Base-by-base conservation (phyloP, 192 early-diverging fungal species). In the Entomortierella beljakovae region DNA sequence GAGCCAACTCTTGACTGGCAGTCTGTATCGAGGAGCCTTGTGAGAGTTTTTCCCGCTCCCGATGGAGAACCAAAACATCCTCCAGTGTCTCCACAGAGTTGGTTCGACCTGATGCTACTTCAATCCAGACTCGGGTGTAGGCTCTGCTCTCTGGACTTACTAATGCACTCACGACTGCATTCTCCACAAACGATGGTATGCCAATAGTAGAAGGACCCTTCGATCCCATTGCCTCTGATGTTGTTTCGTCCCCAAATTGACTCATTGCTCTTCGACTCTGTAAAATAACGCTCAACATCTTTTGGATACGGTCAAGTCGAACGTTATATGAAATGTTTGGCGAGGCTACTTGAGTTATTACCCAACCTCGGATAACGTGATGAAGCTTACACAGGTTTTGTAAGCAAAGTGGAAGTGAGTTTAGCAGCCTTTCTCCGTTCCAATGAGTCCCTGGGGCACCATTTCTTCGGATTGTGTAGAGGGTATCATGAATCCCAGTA, bases 151-250 rank as follows among this genome's bases (percentile, higher is more conserved):
- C 90, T 25, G 92, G 91, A 61, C 91, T 91, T 59, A 92, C 85
- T 28, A 94, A 68, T 0, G 90, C 91, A 50, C 88, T 89, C 9
- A 89, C 85, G 4, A 94, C 77, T 1, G 91, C 88, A 23, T 85
- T 80, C 68, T 94, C 92, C 7, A 94, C 85, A 86, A 92, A 91
- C 0, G 88, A 88, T 2, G 91, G 92, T 34, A 92, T 87, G 11
- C 68, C 52, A 9, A 38, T 13, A 22, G 57, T 59, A 6, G 65
- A 28, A 13, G 64, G 1, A 1, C 59, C 58, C 7, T 35, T 32
- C 11, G 62, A 46, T 13, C 57, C 31, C 16, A 23, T 18, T 8
- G 57, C 18, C 25, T 13, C 1, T 25, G 50, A 11, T 0, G 68
- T 35, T 0, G 31, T 22, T 35, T 79, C 75, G 29, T 54, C 46